These are phyloP conservation scores for Aegle marmelos DNA, from an alignment of 345 rosid species.

Conservation along the genomic window DNA sequence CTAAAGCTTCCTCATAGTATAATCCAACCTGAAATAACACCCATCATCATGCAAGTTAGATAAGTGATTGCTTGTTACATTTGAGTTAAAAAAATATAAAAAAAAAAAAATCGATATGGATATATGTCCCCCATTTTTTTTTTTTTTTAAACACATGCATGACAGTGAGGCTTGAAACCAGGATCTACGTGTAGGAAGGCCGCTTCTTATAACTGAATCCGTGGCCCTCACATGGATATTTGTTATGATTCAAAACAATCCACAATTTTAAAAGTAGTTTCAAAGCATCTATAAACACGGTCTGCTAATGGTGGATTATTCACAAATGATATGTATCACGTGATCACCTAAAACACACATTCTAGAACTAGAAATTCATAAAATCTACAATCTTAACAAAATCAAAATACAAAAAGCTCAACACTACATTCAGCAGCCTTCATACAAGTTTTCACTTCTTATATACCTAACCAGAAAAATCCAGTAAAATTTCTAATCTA, in stretches of 20 bases:
- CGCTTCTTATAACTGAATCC: too few species aligned
- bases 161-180: too few species aligned
- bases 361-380: neutral
- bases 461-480: neutral
- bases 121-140: too few species aligned
- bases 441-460: neutral
- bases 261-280: neutral
- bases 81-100: neutral
- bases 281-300: neutral
- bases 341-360: neutral
- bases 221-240: neutral
- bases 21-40: constrained; percentile 64
- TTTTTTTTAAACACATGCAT: neutral
- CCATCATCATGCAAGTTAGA: constrained; percentile 1
- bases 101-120: neutral
- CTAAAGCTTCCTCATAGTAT: constrained; percentile 91
- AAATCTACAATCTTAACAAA: neutral
- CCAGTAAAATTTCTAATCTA: neutral
- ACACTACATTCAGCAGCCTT: neutral
- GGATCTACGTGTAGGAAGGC: too few species aligned
- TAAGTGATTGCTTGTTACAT: neutral
- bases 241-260: neutral
- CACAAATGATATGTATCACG: neutral
- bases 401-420: neutral
- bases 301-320: neutral